These are phyloP conservation scores for Agapanthus africanus DNA, from an alignment of 106 monocot genomes.

Conservation along the genomic window DNA sequence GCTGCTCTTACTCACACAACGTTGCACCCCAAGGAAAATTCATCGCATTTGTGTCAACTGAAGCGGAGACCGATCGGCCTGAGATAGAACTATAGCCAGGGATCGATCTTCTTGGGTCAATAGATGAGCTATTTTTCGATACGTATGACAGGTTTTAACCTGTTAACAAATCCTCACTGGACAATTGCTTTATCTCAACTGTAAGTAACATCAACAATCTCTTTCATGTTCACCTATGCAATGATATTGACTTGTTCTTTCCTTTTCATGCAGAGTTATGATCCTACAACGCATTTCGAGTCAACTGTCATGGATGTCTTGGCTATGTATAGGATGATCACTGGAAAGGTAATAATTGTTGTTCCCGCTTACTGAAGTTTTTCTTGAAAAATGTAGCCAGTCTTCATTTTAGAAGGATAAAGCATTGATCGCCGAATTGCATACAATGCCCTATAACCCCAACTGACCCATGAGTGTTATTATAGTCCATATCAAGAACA, in stretches of 20 bases:
- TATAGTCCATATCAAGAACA: too few species aligned
- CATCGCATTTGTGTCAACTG: constrained; percentile 89
- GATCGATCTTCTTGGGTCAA: constrained; percentile 83
- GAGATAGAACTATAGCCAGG: constrained; percentile 68
- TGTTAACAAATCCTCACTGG: constrained; percentile 70
- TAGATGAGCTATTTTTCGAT: constrained; percentile 92
- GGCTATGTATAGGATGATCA: constrained; percentile 76
- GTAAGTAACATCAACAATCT: constrained; percentile 45
- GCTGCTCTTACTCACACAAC: constrained; percentile 89
- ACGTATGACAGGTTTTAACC: constrained; percentile 82
- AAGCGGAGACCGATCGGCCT: constrained; percentile 87
- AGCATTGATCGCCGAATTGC: too few species aligned
- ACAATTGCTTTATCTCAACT: constrained; percentile 92
- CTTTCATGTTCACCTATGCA: background rate
- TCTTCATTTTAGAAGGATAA: too few species aligned
- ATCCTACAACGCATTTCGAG: constrained; percentile 96
- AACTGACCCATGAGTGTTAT: too few species aligned
- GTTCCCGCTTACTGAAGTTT: too few species aligned
- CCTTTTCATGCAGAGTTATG: constrained; percentile 82
- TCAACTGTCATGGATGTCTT: constrained; percentile 93
- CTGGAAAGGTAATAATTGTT: constrained; percentile 99
- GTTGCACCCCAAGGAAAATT: constrained; percentile 93
- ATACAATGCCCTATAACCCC: too few species aligned
- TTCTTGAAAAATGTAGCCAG: too few species aligned
- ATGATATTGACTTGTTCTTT: background rate